phyloP scores from a whole-genome alignment of 371 early-diverging fungal species.

The Capillidium heterosporum region DNA sequence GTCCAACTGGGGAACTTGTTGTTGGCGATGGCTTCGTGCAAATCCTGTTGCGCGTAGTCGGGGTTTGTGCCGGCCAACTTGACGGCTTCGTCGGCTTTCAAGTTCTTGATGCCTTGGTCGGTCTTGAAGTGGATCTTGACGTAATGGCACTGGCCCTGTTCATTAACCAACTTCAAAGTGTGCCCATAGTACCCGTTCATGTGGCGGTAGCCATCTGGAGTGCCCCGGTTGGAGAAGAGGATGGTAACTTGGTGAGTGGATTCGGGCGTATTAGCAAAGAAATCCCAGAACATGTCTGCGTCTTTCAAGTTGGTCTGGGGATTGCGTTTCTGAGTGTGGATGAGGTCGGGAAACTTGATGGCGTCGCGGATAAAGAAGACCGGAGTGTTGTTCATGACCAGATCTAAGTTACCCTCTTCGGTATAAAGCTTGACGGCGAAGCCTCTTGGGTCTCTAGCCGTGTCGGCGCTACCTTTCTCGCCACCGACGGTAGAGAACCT shows the following conservation, averaged over 20 bases:
- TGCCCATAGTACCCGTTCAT: conserved; percentile 66
- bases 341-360: conserved; percentile 64
- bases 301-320: conserved; percentile 45
- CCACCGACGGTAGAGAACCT: conserved; percentile 73
- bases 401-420: conserved; percentile 58
- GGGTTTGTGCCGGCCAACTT: conserved; percentile 40
- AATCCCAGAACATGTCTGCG: conserved; percentile 40
- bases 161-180: conserved; percentile 55
- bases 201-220: conserved; percentile 58
- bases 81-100: conserved; percentile 38
- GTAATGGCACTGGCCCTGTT: conserved; percentile 39
- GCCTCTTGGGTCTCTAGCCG: conserved; percentile 60
- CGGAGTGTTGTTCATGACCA: conserved; percentile 55
- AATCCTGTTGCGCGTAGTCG: conserved; percentile 55
- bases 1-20: conserved; percentile 61
- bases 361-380: conserved; percentile 56
- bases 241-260: conserved; percentile 61
- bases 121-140: conserved; percentile 83
- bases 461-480: conserved; percentile 53
- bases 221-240: conserved; percentile 64
- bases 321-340: conserved; percentile 66
- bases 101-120: conserved; percentile 57
- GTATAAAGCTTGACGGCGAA: conserved; percentile 63
- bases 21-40: conserved; percentile 47
- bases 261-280: conserved; percentile 55